Evolutionary conservation across 176 grass and related monocot genomes (phyloP).

Genomic region (Phoenix dactylifera): DNA sequence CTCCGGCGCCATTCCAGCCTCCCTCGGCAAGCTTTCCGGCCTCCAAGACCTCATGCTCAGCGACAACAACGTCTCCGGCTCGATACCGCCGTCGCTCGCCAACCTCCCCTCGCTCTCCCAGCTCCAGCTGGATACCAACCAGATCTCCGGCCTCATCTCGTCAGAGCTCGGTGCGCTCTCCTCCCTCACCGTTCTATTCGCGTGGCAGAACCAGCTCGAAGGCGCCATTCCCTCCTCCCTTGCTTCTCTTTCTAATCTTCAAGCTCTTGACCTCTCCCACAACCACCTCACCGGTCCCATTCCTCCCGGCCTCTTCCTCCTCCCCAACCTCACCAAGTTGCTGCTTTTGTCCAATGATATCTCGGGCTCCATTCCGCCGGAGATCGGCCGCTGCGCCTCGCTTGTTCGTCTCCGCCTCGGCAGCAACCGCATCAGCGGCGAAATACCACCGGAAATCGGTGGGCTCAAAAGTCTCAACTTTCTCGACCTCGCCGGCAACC

Average conservation of each 20-base stretch:
- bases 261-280: slow-evolving; percentile 83
- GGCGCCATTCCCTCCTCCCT: slow-evolving; percentile 59
- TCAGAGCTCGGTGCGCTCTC: slow-evolving; percentile 45
- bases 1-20: slow-evolving; percentile 57
- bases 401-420: slow-evolving; percentile 66
- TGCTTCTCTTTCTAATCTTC: slow-evolving; percentile 34
- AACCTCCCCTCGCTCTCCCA: slow-evolving; percentile 58
- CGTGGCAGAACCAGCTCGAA: slow-evolving; percentile 89
- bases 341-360: slow-evolving; percentile 78
- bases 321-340: slow-evolving; percentile 89
- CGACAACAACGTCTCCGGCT: slow-evolving; percentile 90
- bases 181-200: slow-evolving; percentile 52
- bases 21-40: slow-evolving; percentile 34
- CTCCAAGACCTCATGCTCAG: slow-evolving; percentile 95
- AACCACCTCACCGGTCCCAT: slow-evolving; percentile 72
- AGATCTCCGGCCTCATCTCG: slow-evolving; percentile 80
- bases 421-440: slow-evolving; percentile 50
- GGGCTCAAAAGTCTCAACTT: slow-evolving; percentile 75
- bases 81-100: slow-evolving; percentile 51
- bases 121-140: slow-evolving; percentile 91
- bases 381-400: slow-evolving; percentile 46
- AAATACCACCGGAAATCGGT: slow-evolving; percentile 36
- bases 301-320: slow-evolving; percentile 60
- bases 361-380: slow-evolving; percentile 51
- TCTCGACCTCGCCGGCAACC: slow-evolving; percentile 77